A percentile compares a stretch with the other conserved stretches of the same genome.
phyloP scores from a whole-genome alignment of 768 basidiomycete genomes.

The Termitomyces titanicus region DNA sequence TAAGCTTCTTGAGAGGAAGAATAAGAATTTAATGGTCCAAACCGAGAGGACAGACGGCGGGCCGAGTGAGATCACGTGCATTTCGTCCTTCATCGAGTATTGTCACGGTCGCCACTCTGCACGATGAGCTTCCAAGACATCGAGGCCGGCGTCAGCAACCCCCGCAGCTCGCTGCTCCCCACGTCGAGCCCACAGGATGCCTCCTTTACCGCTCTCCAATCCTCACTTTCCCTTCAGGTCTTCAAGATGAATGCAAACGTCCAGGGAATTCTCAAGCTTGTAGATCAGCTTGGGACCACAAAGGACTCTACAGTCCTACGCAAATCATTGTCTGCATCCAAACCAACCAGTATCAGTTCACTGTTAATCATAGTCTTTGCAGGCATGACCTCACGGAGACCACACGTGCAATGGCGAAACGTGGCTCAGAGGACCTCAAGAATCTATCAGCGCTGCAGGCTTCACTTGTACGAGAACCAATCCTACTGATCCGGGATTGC shows the following conservation, averaged over 20 bases:
- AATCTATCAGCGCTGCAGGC: slow-evolving; percentile 69
- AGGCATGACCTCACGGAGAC: slow-evolving; percentile 95
- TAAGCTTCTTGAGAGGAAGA: too few species aligned
- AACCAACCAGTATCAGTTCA: background rate
- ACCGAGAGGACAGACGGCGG: too few species aligned
- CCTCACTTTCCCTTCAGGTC: slow-evolving; percentile 84
- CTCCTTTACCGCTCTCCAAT: slow-evolving; percentile 72
- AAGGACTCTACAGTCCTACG: slow-evolving; percentile 78
- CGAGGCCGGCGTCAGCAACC: slow-evolving; percentile 42
- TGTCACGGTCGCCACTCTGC: background rate
- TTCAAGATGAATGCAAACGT: slow-evolving; percentile 99
- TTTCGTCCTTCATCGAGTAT: too few species aligned
- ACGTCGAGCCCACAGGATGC: slow-evolving; percentile 58
- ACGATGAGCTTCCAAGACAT: slow-evolving; percentile 57
- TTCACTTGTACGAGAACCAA: slow-evolving; percentile 43
- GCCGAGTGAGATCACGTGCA: too few species aligned
- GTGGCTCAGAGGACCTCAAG: slow-evolving; percentile 91
- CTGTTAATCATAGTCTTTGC: background rate
- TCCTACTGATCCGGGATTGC: background rate
- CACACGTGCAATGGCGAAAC: slow-evolving; percentile 92
- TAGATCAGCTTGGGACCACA: slow-evolving; percentile 89
- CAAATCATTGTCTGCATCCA: slow-evolving; percentile 73
- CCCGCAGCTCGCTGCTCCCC: slow-evolving; percentile 28
- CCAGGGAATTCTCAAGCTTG: slow-evolving; percentile 90
- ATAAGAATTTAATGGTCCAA: too few species aligned